These are phyloP conservation scores for Quercus wislizeni DNA, from an alignment of 306 rosid species.

Conservation along the genomic window DNA sequence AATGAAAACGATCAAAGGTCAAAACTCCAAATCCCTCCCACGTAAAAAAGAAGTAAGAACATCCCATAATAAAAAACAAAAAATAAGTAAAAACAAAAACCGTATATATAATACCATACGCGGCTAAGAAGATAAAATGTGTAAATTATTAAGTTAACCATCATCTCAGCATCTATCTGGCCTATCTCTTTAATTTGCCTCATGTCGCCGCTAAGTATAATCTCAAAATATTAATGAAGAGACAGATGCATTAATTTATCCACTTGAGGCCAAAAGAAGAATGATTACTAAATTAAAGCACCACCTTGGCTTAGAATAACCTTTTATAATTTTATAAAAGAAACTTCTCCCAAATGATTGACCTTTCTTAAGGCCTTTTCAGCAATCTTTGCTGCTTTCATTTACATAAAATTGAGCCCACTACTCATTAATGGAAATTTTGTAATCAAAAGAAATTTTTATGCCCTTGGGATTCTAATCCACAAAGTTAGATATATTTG, in stretches of 20 bases:
- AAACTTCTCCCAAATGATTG: slow-evolving; percentile 28
- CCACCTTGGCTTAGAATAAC: slow-evolving; percentile 27
- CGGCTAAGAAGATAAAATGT: slow-evolving; percentile 13
- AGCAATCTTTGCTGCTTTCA: not conserved
- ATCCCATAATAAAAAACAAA: too few relatives aligned
- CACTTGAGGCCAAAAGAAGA: slow-evolving; percentile 29
- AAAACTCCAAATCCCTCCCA: too few relatives aligned
- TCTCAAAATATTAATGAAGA: slow-evolving; percentile 27
- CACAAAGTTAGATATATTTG: not conserved
- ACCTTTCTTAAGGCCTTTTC: not conserved
- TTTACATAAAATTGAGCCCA: not conserved
- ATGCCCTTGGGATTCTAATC: not conserved
- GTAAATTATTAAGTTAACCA: slow-evolving; percentile 25
- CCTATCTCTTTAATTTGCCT: slow-evolving; percentile 16
- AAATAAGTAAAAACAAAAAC: too few relatives aligned
- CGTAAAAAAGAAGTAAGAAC: too few relatives aligned
- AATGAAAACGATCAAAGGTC: too few relatives aligned
- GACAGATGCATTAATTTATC: slow-evolving; percentile 26
- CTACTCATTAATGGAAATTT: not conserved
- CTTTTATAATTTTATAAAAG: slow-evolving; percentile 20
- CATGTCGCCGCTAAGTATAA: slow-evolving; percentile 13
- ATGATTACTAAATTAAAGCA: slow-evolving; percentile 33
- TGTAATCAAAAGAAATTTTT: not conserved
- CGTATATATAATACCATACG: not conserved
- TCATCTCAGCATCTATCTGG: slow-evolving; percentile 24